These are phyloP conservation scores for Desmodesmus armatus DNA, from an alignment of 139 green algal species.

Conservation along the genomic window DNA sequence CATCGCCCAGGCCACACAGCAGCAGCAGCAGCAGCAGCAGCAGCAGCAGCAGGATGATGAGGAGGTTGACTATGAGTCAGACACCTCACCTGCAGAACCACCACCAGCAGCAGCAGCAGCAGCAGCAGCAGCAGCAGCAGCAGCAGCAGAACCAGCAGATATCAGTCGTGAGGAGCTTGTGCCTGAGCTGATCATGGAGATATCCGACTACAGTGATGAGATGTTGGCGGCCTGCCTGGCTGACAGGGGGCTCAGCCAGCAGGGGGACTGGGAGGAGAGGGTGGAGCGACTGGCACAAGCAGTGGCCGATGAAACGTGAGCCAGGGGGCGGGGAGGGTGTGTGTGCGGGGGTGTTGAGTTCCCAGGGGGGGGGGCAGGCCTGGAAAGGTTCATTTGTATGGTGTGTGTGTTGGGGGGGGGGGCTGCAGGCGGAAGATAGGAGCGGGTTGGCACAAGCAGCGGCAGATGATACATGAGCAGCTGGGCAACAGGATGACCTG, in stretches of 20 bases:
- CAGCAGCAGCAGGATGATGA: not conserved
- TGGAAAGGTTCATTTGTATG: too few relatives aligned
- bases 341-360: too few relatives aligned
- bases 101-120: slow-evolving; percentile 7
- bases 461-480: too few relatives aligned
- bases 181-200: slow-evolving; percentile 9
- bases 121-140: not conserved
- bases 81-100: not conserved
- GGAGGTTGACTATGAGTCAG: not conserved
- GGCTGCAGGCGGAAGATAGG: too few relatives aligned
- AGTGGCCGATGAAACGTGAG: slow-evolving; percentile 35
- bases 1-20: not conserved
- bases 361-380: too few relatives aligned
- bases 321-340: too few relatives aligned
- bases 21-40: slow-evolving; percentile 26
- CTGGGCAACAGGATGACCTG: too few relatives aligned
- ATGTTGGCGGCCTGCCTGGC: slow-evolving; percentile 22
- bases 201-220: not conserved
- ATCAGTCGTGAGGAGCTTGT: slow-evolving; percentile 26
- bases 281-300: slow-evolving; percentile 26
- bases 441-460: too few relatives aligned
- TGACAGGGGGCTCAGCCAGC: not conserved
- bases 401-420: too few relatives aligned
- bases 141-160: not conserved
- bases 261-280: not conserved